Evolutionary conservation across 495 filamentous ascomycete genomes (phyloP).

Genomic region (Daldinia caldariorum): DNA sequence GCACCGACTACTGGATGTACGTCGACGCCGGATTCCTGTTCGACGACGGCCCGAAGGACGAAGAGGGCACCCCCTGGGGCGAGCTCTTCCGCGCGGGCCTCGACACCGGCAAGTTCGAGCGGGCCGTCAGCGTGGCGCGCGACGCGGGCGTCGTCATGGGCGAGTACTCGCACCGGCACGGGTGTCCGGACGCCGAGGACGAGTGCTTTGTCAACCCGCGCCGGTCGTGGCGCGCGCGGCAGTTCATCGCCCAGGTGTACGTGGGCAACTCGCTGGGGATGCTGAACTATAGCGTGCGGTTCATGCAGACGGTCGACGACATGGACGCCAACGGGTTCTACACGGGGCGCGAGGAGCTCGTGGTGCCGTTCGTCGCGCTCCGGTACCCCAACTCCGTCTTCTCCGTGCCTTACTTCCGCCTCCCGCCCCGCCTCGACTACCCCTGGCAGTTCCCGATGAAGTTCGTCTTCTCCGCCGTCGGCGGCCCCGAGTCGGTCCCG

Average conservation of each 20-base stretch:
- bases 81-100: constrained; percentile 31
- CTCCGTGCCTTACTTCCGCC: constrained; percentile 41
- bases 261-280: constrained; percentile 39
- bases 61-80: constrained; percentile 28
- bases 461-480: constrained; percentile 30
- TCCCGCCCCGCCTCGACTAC: constrained; percentile 32
- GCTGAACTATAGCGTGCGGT: constrained; percentile 41
- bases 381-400: constrained; percentile 42
- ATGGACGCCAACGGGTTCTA: constrained; percentile 41
- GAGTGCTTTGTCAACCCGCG: constrained; percentile 33
- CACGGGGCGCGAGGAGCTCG: constrained; percentile 39
- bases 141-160: constrained; percentile 41
- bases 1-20: constrained; percentile 35
- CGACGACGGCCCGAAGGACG: constrained; percentile 33
- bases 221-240: constrained; percentile 31
- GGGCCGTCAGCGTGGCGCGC: constrained; percentile 30
- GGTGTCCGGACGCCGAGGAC: constrained; percentile 30
- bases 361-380: constrained; percentile 38
- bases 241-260: constrained; percentile 42
- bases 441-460: constrained; percentile 40
- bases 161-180: constrained; percentile 34
- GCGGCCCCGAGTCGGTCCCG: constrained; percentile 30
- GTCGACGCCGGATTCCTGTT: constrained; percentile 40
- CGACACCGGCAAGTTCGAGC: constrained; percentile 30
- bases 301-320: constrained; percentile 45